phyloP scores from a whole-genome alignment of 306 rosid genomes.

The Vigna trinervia region DNA sequence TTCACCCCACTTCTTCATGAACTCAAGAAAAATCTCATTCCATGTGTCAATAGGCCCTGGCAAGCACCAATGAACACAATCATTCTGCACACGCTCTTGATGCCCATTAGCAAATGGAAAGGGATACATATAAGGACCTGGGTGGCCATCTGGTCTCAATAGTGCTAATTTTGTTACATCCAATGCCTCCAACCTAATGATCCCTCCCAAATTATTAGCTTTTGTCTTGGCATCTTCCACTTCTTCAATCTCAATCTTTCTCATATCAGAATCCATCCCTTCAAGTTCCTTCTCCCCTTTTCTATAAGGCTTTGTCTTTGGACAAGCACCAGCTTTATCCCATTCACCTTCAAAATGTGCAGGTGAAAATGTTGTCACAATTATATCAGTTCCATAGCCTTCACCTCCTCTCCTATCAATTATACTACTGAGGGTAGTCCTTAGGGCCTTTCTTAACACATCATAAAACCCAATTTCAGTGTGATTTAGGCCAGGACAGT shows the following conservation, averaged over 20 bases:
- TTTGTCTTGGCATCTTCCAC: slow-evolving; percentile 66
- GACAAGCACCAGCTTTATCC: slow-evolving; percentile 90
- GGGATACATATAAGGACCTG: slow-evolving; percentile 89
- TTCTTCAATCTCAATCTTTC: slow-evolving; percentile 73
- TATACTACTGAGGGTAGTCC: slow-evolving; percentile 60
- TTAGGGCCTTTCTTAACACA: slow-evolving; percentile 74
- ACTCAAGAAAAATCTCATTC: slow-evolving; percentile 77
- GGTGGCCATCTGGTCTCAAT: slow-evolving; percentile 92
- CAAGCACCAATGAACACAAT: slow-evolving; percentile 97
- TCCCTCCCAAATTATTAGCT: slow-evolving; percentile 39
- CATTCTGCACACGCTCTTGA: slow-evolving; percentile 75
- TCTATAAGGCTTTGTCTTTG: slow-evolving; percentile 64
- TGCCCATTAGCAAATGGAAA: slow-evolving; percentile 74
- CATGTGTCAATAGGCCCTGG: slow-evolving; percentile 94
- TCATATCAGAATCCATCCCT: slow-evolving; percentile 86
- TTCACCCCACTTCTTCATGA: slow-evolving; percentile 64
- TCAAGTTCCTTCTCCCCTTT: slow-evolving; percentile 65
- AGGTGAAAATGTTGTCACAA: slow-evolving; percentile 88
- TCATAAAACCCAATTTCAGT: slow-evolving; percentile 88
- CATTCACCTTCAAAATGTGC: slow-evolving; percentile 93
- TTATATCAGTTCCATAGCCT: slow-evolving; percentile 50
- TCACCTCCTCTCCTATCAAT: slow-evolving; percentile 53
- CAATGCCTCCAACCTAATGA: slow-evolving; percentile 66
- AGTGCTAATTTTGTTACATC: slow-evolving; percentile 74
- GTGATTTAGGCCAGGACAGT: slow-evolving; percentile 79